Evolutionary conservation across 805 yeast genomes (phyloP), one percentile per base, ranked within the genome.

Genomic region (Starmera pachycereana): DNA sequence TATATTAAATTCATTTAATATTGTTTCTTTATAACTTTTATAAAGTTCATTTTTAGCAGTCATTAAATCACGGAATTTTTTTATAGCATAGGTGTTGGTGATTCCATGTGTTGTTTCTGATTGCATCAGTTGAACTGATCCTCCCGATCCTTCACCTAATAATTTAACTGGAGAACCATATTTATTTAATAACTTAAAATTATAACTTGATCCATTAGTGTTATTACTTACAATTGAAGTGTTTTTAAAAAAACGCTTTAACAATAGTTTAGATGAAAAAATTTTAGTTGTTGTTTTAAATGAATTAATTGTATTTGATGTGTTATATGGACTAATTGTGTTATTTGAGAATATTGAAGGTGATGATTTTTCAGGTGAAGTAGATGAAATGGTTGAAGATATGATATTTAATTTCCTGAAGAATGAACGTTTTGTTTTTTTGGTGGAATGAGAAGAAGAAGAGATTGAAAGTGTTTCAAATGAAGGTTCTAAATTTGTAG

Each of bases 131-230:
- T 22, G 73, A n/a, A 89, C 97, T 1, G 92, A 81, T 2, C 97
- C 97, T 19, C 95, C 89, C 2, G 97, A 97, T 12, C 97, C 97
- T 42, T 89, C 78, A 18, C 97, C 97, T 37, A 87, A 65, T 18
- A 81, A 66, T 45, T 72, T 72, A 11, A 94, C 94, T 2, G 80
- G 72, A 19, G 76, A 68, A 33, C 94, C 92, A 59, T 86, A 87
- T 50, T 81, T 80, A 39, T 76, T 70, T 41, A 75, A 56, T 34
- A 74, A 44, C 40, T 62, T 66, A 25, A 69, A 64, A 37, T 60
- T 56, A 37, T 30, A 8, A 30, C 8, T n/a, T 30, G 32, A 12
- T n/a, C 16, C 32, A 8, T n/a, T 3, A n/a, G 14, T 30, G n/a
- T 18, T n/a, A 30, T 12, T n/a, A n/a, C n/a, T n/a, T n/a, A n/a